These are phyloP conservation scores for Penicillium daleae DNA, from an alignment of 495 filamentous ascomycete genomes.

Conservation along the genomic window DNA sequence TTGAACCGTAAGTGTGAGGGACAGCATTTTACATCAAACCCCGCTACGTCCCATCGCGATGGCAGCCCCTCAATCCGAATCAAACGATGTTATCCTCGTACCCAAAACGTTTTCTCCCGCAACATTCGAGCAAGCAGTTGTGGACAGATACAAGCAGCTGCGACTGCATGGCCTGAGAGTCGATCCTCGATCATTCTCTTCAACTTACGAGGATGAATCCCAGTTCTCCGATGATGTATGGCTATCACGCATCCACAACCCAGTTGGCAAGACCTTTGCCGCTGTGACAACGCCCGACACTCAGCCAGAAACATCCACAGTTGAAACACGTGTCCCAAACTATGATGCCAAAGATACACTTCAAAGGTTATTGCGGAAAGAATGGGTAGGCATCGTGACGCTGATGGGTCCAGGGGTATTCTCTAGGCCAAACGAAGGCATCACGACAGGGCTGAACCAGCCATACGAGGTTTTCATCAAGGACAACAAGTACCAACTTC, in stretches of 20 bases:
- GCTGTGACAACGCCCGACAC: slow-evolving; percentile 29
- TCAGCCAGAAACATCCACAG: not conserved
- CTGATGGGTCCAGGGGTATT: slow-evolving; percentile 33
- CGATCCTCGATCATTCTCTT: slow-evolving; percentile 48
- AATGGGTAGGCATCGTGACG: slow-evolving; percentile 35
- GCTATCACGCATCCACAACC: slow-evolving; percentile 49
- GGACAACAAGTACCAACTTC: slow-evolving; percentile 9
- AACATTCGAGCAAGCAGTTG: slow-evolving; percentile 14
- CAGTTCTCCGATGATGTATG: slow-evolving; percentile 46
- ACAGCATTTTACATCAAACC: not conserved
- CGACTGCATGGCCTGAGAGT: slow-evolving; percentile 35
- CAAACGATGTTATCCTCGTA: slow-evolving; percentile 18
- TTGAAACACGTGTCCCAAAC: not conserved
- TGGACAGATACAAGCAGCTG: slow-evolving; percentile 28
- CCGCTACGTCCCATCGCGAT: not conserved
- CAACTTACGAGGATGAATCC: slow-evolving; percentile 50
- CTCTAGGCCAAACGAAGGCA: slow-evolving; percentile 20
- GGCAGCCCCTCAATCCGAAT: slow-evolving; percentile 9
- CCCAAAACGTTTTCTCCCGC: slow-evolving; percentile 19
- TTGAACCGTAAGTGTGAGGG: not conserved
- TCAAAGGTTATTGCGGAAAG: slow-evolving; percentile 17
- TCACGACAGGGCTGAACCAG: slow-evolving; percentile 12
- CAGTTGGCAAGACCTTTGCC: slow-evolving; percentile 46
- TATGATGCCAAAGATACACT: not conserved
- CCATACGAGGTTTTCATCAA: slow-evolving; percentile 19